These are phyloP conservation scores for Diaporthe ilicicola DNA, from an alignment of 2,329 filamentous ascomycete species.

Conservation along the genomic window DNA sequence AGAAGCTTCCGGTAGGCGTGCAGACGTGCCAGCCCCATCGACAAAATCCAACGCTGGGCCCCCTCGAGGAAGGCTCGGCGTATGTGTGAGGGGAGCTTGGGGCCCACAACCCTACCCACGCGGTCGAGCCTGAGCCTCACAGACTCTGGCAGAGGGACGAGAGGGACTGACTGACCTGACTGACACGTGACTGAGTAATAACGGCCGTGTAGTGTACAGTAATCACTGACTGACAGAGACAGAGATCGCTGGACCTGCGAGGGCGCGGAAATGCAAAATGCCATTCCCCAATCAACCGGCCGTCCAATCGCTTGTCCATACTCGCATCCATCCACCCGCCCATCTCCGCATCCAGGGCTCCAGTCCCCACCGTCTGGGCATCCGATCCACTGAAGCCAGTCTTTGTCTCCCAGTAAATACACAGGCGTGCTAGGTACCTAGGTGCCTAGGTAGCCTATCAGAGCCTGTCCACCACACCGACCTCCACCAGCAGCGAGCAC, in stretches of 20 bases:
- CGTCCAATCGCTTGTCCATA: background rate
- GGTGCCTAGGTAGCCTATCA: too few relatives aligned
- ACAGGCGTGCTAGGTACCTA: too few relatives aligned
- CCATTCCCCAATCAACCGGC: background rate
- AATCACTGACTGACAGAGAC: background rate
- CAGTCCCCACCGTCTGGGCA: background rate
- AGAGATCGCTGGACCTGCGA: background rate
- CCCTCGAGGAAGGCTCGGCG: constrained; percentile 7
- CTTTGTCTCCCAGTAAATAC: too few relatives aligned
- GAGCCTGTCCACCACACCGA: constrained; percentile 11
- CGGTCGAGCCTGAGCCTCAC: background rate
- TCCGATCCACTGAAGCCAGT: background rate
- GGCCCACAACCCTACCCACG: constrained; percentile 5
- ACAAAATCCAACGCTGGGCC: constrained; percentile 10
- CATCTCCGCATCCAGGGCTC: background rate
- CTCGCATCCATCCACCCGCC: background rate
- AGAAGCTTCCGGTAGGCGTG: constrained; percentile 10
- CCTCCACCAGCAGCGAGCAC: constrained; percentile 9
- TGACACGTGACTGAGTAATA: background rate
- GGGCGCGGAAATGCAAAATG: constrained; percentile 12
- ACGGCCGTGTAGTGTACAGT: background rate
- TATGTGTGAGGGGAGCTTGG: background rate
- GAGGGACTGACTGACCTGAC: background rate
- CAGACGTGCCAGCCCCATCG: background rate
- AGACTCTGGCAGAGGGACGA: too few relatives aligned